A percentile compares a stretch with the other conserved stretches of the same genome.
phyloP scores from a whole-genome alignment of 495 filamentous ascomycete genomes.

The Baudoinia panamericana region DNA sequence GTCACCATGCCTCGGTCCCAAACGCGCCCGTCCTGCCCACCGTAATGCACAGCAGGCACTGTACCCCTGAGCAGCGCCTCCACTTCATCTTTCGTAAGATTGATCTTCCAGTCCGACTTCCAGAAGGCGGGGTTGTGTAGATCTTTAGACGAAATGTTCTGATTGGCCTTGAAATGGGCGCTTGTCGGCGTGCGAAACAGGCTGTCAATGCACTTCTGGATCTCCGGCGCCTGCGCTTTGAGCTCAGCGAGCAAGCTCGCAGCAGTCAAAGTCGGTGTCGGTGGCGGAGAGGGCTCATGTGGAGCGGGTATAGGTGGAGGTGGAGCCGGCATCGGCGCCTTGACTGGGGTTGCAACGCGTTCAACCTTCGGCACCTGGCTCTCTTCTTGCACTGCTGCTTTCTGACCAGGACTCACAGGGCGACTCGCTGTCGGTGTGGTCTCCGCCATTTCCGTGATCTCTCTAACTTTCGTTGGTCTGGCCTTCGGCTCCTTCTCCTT shows the following conservation, averaged over 20 bases:
- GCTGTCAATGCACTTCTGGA: slow-evolving; percentile 16
- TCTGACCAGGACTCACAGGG: slow-evolving; percentile 28
- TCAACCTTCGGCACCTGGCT: slow-evolving; percentile 15
- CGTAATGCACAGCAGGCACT: slow-evolving; percentile 33
- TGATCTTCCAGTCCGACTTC: slow-evolving; percentile 21
- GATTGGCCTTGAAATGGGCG: slow-evolving; percentile 7
- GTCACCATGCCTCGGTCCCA: slow-evolving; percentile 51
- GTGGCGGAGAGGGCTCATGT: slow-evolving; percentile 11
- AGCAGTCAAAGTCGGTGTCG: slow-evolving; percentile 13
- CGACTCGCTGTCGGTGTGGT: slow-evolving; percentile 33
- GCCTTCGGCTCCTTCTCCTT: slow-evolving; percentile 54
- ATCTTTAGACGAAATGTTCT: slow-evolving; percentile 10
- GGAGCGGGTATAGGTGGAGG: slow-evolving; percentile 3
- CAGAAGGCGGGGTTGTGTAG: slow-evolving; percentile 11
- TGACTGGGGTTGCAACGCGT: slow-evolving; percentile 20
- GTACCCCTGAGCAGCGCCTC: slow-evolving; percentile 24
- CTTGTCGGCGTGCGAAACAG: slow-evolving; percentile 13
- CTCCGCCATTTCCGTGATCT: slow-evolving; percentile 25
- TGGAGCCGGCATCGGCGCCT: not conserved
- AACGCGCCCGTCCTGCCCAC: slow-evolving; percentile 22
- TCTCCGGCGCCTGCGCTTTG: slow-evolving; percentile 6
- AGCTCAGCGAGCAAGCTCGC: slow-evolving; percentile 19
- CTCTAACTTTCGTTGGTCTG: slow-evolving; percentile 19
- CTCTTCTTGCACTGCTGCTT: slow-evolving; percentile 3
- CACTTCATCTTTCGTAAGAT: slow-evolving; percentile 23